Base-by-base conservation (phyloP, 2,329 filamentous ascomycete genomes). In the Chaetomiaceae sp. region DNA sequence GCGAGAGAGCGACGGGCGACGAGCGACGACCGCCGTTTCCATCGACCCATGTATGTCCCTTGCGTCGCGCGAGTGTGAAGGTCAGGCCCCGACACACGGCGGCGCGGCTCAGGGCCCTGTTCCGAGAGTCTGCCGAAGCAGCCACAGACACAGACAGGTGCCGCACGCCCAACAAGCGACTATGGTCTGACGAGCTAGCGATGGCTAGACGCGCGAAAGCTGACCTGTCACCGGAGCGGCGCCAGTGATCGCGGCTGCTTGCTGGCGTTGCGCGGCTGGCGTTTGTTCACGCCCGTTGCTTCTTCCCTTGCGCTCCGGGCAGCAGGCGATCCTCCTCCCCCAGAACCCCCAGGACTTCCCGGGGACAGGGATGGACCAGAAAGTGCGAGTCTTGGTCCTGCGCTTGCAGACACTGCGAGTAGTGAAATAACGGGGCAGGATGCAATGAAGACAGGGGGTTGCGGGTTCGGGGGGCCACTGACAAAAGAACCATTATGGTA, bases 261-360 rank as follows among this genome's bases (percentile, higher is more conserved):
- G 22, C 36, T 42, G 32, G 24, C 36, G 20, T 17, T 45, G 38
- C 47, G 49, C 52, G 47, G 49, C 49, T 52, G 49, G 52, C 47
- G 47, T 49, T 42, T 50, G 49, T 48, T 41, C 42, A 36, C 37
- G 33, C 33, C 12, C 34, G 38, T 40, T 10, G 38, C 32, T 30
- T 26, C 4, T 43, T 46, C n/a, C 9, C 15, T n/a, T 2, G 18
- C 38, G 22, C n/a, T 36, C 15, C n/a, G 15, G 14, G 32, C 40
- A 39, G 40, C 18, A 32, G n/a, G 19, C 17, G 15, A 18, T 39
- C 26, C 26, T 39, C 26, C 18, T n/a, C n/a, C 17, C 6, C 17
- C 17, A 18, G 9, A 32, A 40, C 42, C 38, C 24, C 37, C 47
- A 42, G 29, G 33, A 24, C 35, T 29, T 38, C 3, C 19, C 22